Evolutionary conservation across 2,329 filamentous ascomycete genomes (phyloP).

Genomic region (Colletotrichum limetticola): DNA sequence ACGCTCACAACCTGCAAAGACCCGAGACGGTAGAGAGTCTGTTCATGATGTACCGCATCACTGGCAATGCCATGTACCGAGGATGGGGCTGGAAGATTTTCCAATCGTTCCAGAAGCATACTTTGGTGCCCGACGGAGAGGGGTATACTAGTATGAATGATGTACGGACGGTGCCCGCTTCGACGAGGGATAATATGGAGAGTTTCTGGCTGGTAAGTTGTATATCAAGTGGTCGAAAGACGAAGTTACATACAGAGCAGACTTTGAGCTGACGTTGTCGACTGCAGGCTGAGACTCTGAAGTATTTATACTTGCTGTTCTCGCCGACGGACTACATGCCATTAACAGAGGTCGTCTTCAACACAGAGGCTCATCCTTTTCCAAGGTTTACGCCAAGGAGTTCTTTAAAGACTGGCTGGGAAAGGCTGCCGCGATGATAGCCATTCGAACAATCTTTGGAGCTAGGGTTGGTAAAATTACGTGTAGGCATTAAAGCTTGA

Average conservation of each 20-base stretch:
- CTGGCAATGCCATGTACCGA: conserved; percentile 75
- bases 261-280: not conserved
- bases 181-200: conserved; percentile 76
- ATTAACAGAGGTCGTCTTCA: conserved; percentile 87
- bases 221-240: too few relatives aligned
- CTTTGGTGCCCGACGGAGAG: conserved; percentile 68
- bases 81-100: conserved; percentile 86
- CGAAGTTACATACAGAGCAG: not conserved
- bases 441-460: not conserved
- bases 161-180: conserved; percentile 64
- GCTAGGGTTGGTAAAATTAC: too few relatives aligned
- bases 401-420: conserved; percentile 84
- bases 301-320: conserved; percentile 97
- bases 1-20: conserved; percentile 77
- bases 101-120: conserved; percentile 74
- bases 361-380: conserved; percentile 93
- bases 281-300: conserved; percentile 83
- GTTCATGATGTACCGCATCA: conserved; percentile 84
- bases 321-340: conserved; percentile 78
- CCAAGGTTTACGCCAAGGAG: conserved; percentile 85
- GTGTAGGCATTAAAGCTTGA: too few relatives aligned
- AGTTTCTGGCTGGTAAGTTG: conserved; percentile 72
- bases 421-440: conserved; percentile 69
- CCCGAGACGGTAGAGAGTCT: conserved; percentile 81
- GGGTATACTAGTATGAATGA: conserved; percentile 68